Conservation (phyloP, 208 protist species). For the Acanthamoeba rhysodes region DNA sequence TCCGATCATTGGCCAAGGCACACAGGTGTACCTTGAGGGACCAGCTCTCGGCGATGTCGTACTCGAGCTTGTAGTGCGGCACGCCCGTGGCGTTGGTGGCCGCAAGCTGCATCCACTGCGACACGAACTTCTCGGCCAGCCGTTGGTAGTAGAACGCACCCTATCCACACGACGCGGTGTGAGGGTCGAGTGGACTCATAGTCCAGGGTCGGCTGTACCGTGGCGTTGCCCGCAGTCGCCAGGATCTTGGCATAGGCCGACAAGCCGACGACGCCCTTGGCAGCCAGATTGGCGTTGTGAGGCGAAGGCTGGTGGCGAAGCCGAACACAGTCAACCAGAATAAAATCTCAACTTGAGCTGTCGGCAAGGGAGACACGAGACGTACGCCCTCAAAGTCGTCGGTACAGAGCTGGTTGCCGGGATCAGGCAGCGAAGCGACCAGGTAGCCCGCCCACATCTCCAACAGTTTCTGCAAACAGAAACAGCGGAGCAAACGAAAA, state of each 20-base stretch:
- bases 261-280: constrained; percentile 81
- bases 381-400: constrained; percentile 83
- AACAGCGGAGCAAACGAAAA: not conserved
- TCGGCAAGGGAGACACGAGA: no score
- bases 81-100: not conserved
- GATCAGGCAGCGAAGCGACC: constrained; percentile 73
- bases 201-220: not conserved
- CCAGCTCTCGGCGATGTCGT: constrained; percentile 74
- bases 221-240: not conserved
- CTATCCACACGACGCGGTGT: not conserved
- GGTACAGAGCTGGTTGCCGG: constrained; percentile 85
- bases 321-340: not conserved
- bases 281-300: constrained; percentile 82
- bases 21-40: constrained; percentile 64
- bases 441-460: constrained; percentile 79
- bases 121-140: constrained; percentile 65
- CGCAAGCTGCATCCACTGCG: constrained; percentile 70
- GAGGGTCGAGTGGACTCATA: no score
- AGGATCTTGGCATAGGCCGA: constrained; percentile 73
- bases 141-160: constrained; percentile 1
- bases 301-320: constrained; percentile 33
- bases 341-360: no score
- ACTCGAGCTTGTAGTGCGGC: constrained; percentile 79
- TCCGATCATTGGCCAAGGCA: no score
- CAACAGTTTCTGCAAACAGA: constrained; percentile 24